Base-by-base conservation (phyloP, 176 grass and related monocot genomes). In the Bothriochloa decipiens region DNA sequence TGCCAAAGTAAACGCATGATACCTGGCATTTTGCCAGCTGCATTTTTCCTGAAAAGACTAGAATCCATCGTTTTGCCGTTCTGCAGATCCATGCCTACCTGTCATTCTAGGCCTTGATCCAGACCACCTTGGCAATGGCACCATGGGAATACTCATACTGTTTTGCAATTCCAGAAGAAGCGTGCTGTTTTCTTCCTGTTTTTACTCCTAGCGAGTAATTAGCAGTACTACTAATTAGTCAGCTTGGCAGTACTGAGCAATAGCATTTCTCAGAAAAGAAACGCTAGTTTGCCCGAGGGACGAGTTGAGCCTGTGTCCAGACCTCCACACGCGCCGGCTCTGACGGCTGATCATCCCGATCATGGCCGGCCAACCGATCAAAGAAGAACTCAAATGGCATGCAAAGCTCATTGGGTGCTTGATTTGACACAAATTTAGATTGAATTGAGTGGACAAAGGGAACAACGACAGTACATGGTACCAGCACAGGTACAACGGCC, bases 381-480 rank as follows among this genome's bases (percentile, higher is more conserved):
- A 65, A 32, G 6, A 20, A 89, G 43, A 69, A n/a, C 13, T 2
- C 47, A 52, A 20, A 20, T 6, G 17, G 79, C 81, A 18, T 47
- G 4, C 15, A 41, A 3, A 62, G 17, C 12, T 8, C 68, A 49
- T 18, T 8, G 37, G 15, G 3, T 27, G 42, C 20, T 67, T 39
- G 68, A 23, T 62, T 69, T 6, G 83, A 26, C 70, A 26, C 4
- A 65, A 22, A 75, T 9, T 71, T 84, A 22, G 70, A 87, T 87
- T 76, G 81, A 27, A 91, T 91, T 84, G 85, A 57, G 81, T 81
- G 63, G 53, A 46, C 6, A 70, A 71, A 42, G 40, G 7, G 29
- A 10, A 20, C 35, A 6, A 20, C 35, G 37, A 75, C 5, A 18
- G 62, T 87, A 84, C 85, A 84, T 36, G 70, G 49, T 65, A 75